Evolutionary conservation across 441 rosid species (phyloP).

Genomic region (Adansonia gregorii): DNA sequence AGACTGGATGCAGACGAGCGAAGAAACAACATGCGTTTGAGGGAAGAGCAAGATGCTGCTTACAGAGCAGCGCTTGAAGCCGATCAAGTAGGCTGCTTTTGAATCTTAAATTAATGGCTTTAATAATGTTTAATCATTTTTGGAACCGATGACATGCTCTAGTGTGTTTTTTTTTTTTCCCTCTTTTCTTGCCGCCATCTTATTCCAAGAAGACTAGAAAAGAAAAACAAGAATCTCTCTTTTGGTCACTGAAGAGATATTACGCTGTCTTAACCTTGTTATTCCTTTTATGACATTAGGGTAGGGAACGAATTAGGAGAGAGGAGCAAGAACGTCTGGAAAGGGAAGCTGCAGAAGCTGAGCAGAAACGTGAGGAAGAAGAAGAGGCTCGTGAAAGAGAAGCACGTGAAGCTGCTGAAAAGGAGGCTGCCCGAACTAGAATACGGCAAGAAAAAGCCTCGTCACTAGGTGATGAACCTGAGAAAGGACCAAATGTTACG

Average conservation of each 20-base stretch:
- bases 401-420: slow-evolving; percentile 79
- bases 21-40: slow-evolving; percentile 67
- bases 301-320: slow-evolving; percentile 78
- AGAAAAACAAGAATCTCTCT: background rate
- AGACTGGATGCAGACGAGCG: slow-evolving; percentile 93
- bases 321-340: slow-evolving; percentile 81
- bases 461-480: slow-evolving; percentile 85
- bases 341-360: slow-evolving; percentile 95
- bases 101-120: background rate
- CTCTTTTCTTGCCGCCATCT: background rate
- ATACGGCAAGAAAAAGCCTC: slow-evolving; percentile 80
- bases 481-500: slow-evolving; percentile 81
- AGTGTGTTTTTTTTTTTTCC: no score
- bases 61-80: slow-evolving; percentile 95
- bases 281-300: slow-evolving; percentile 42
- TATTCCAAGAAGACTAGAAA: background rate
- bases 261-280: background rate
- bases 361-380: slow-evolving; percentile 78
- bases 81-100: slow-evolving; percentile 67
- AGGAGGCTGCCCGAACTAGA: slow-evolving; percentile 72
- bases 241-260: background rate
- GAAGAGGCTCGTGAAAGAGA: slow-evolving; percentile 86
- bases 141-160: background rate
- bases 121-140: background rate
- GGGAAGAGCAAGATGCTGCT: slow-evolving; percentile 98